Evolutionary conservation across 2,329 filamentous ascomycete genomes (phyloP).

Genomic region (Tolypocladium nubicola): DNA sequence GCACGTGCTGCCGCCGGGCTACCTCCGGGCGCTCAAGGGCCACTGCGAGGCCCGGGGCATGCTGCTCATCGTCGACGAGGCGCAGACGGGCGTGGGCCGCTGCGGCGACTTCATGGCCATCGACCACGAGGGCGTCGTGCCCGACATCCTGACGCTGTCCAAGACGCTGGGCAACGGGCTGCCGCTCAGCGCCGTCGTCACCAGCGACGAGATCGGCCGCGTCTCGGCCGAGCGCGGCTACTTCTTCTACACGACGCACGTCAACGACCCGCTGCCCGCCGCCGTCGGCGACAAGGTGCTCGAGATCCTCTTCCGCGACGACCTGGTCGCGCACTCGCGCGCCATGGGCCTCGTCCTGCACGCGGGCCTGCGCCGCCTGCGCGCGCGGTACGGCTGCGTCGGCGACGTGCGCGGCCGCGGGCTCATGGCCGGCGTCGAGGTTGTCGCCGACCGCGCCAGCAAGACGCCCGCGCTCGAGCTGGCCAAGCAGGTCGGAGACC

Average conservation of each 20-base stretch:
- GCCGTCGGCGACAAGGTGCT: constrained; percentile 51
- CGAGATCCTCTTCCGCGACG: constrained; percentile 47
- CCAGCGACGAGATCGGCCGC: constrained; percentile 39
- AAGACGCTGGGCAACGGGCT: constrained; percentile 53
- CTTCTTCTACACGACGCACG: constrained; percentile 49
- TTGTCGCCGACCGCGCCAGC: constrained; percentile 37
- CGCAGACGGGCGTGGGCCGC: constrained; percentile 48
- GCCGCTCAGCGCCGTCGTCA: constrained; percentile 46
- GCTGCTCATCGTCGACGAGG: constrained; percentile 52
- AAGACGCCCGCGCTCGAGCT: constrained; percentile 37
- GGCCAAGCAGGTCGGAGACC: constrained; percentile 33
- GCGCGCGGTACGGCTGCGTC: constrained; percentile 46
- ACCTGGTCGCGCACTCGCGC: constrained; percentile 34
- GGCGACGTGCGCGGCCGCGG: constrained; percentile 51
- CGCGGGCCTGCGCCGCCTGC: constrained; percentile 32
- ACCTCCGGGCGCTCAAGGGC: constrained; percentile 42
- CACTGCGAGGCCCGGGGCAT: constrained; percentile 46
- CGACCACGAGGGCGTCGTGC: constrained; percentile 40
- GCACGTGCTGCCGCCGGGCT: constrained; percentile 46
- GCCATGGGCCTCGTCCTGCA: constrained; percentile 34
- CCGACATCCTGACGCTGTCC: constrained; percentile 48
- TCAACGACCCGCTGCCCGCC: constrained; percentile 51
- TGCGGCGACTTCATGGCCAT: constrained; percentile 50
- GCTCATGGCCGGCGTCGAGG: constrained; percentile 47
- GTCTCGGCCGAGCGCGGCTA: constrained; percentile 37